Conservation (phyloP, 2,329 filamentous ascomycete genomes). For the Sporothrix luriei region DNA sequence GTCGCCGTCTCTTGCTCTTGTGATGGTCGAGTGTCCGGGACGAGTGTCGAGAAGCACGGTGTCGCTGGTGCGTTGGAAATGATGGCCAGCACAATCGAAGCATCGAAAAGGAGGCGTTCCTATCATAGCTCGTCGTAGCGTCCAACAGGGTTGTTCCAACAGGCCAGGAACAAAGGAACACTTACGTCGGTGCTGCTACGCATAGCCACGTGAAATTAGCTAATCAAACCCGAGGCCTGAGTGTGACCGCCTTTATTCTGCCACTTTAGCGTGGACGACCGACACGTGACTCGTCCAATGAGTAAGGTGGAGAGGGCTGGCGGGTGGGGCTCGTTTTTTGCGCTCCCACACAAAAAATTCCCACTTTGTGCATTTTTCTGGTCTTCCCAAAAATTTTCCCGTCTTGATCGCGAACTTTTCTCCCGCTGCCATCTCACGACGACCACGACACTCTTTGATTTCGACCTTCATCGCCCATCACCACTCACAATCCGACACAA, state of each 20-base stretch:
- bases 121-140: neutral
- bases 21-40: neutral
- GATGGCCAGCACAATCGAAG: slow-evolving; percentile 5
- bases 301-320: slow-evolving; percentile 25
- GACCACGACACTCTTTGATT: slow-evolving; percentile 29
- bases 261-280: neutral
- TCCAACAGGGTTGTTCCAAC: slow-evolving; percentile 8
- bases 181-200: neutral
- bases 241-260: slow-evolving; percentile 26
- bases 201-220: neutral
- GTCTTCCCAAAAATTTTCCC: slow-evolving; percentile 29
- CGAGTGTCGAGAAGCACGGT: slow-evolving; percentile 9
- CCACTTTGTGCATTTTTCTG: slow-evolving; percentile 18
- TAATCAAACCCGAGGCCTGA: neutral
- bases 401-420: slow-evolving; percentile 23
- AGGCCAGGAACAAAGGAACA: neutral
- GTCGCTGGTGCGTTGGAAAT: neutral
- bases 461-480: slow-evolving; percentile 20
- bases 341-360: slow-evolving; percentile 29
- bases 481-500: slow-evolving; percentile 32
- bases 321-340: slow-evolving; percentile 28
- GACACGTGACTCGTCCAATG: slow-evolving; percentile 2
- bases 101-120: slow-evolving; percentile 23
- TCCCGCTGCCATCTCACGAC: slow-evolving; percentile 21
- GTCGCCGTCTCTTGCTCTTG: slow-evolving; percentile 18